Base-by-base conservation (phyloP, 306 rosid species). In the Acacia crassicarpa region DNA sequence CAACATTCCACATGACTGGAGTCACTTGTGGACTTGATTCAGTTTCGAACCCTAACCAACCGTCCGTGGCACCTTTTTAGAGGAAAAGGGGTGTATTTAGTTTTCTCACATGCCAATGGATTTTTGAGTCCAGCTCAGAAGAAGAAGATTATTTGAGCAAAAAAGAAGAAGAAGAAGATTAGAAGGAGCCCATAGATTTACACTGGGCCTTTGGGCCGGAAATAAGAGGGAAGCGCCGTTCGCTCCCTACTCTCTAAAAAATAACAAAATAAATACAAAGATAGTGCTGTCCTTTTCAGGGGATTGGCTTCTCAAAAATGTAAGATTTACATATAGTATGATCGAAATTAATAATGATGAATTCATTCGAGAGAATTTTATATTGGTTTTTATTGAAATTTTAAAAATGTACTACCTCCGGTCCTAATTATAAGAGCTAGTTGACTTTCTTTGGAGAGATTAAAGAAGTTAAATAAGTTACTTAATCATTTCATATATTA, bases 1-100 rank as follows among this genome's bases (percentile, higher is more conserved):
- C 23, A 25, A 51, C 75, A 63, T 3, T 38, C 7, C 8, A 20
- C 12, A n/a, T 38, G 40, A 38, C 27, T 12, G n/a, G 38, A 33
- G 38, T 33, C 38, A 72, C 72, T n/a, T n/a, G n/a, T 25, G 3
- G 19, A 62, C 56, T 27, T 11, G 53, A 53, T 65, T 49, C 67
- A 83, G 84, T 84, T 65, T 59, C 67, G 10, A 80, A 86, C 86
- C 89, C 89, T 80, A 84, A 71, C 25, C 5, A 23, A 30, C 33
- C 17, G 74, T 11, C 53, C 56, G 44, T 2, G 27, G 11, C 1
- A 17, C 35, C 20, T 20, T 1, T 20, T n/a, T 27, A 27, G 0
- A 4, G 20, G 12, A 20, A 56, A 58, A 56, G 2, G 1, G 11
- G 11, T 3, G 12, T 14, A 4, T 0, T 58, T 9, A 23, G 6